A percentile compares a stretch with the other conserved stretches of the same genome.
Conservation (phyloP, 2,329 filamentous ascomycete genomes). For the Trichoderma atroviride region DNA sequence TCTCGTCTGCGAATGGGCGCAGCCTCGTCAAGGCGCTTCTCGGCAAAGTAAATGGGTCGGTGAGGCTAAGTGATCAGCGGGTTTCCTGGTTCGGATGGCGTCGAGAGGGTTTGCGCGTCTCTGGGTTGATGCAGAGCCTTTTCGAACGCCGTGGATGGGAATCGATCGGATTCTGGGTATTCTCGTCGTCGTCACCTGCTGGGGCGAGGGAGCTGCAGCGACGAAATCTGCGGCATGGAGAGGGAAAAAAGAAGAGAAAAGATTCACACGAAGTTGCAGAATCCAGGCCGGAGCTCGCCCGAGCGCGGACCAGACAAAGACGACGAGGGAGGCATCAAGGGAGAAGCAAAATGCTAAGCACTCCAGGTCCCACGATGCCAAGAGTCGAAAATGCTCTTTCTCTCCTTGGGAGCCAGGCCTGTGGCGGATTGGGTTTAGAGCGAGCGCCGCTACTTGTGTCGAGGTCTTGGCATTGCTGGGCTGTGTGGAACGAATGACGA, state of each 20-base stretch:
- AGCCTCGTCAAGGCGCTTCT: neutral
- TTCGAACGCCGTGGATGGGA: no score
- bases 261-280: neutral
- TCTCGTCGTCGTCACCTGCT: constrained; percentile 8
- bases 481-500: constrained; percentile 2
- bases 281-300: neutral
- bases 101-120: neutral
- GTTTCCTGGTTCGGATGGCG: neutral
- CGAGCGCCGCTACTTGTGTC: constrained; percentile 18
- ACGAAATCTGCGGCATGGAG: neutral
- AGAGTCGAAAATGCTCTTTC: constrained; percentile 10
- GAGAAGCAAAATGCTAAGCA: constrained; percentile 11
- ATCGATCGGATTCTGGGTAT: neutral
- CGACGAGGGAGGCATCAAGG: constrained; percentile 13
- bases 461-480: constrained; percentile 27
- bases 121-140: neutral
- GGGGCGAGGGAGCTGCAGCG: neutral
- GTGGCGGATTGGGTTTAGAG: constrained; percentile 27
- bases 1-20: neutral
- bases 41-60: neutral
- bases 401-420: constrained; percentile 5
- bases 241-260: neutral
- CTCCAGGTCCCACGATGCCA: constrained; percentile 25
- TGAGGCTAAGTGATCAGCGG: neutral
- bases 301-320: neutral